These are phyloP conservation scores for Eleusine coracana DNA, from an alignment of 176 grass and related monocot genomes.

Conservation along the genomic window DNA sequence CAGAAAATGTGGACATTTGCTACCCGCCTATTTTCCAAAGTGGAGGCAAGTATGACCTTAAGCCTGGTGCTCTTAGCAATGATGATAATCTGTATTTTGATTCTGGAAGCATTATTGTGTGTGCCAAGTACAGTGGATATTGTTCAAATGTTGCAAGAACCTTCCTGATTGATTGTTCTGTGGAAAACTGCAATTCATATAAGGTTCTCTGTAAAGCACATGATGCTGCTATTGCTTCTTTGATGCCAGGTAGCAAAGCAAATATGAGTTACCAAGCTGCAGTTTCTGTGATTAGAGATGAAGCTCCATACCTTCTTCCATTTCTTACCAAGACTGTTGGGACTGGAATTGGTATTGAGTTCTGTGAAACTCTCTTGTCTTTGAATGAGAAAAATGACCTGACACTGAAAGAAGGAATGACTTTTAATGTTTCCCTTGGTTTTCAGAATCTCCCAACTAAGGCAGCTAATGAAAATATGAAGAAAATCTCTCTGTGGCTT, in stretches of 20 bases:
- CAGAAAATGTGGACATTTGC: conserved; percentile 82
- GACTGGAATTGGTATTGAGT: conserved; percentile 79
- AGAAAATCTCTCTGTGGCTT: conserved; percentile 62
- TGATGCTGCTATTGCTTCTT: conserved; percentile 56
- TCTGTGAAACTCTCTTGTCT: conserved; percentile 65
- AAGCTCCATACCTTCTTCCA: conserved; percentile 67
- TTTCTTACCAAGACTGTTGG: conserved; percentile 68
- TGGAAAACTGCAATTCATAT: conserved; percentile 65
- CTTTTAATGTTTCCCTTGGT: conserved; percentile 88
- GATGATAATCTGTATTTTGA: conserved; percentile 73
- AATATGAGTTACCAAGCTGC: conserved; percentile 63
- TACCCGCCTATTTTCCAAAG: conserved; percentile 86
- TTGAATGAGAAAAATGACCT: conserved; percentile 66
- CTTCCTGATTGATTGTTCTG: conserved; percentile 55
- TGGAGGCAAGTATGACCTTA: conserved; percentile 74
- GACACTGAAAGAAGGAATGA: conserved; percentile 62
- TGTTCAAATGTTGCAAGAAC: conserved; percentile 85
- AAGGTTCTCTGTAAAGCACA: conserved; percentile 66
- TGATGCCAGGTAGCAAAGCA: conserved; percentile 48
- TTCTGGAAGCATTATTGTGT: conserved; percentile 71
- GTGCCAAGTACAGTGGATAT: conserved; percentile 76
- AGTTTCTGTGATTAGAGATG: conserved; percentile 45
- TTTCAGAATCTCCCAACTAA: conserved; percentile 63
- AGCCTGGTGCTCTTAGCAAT: conserved; percentile 65
- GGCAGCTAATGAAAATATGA: conserved; percentile 49